Percentiles rank a stretch among this genome's conserved stretches.
Conservation (phyloP, 108 stramenopile species). For the Thalassiosira profunda region DNA sequence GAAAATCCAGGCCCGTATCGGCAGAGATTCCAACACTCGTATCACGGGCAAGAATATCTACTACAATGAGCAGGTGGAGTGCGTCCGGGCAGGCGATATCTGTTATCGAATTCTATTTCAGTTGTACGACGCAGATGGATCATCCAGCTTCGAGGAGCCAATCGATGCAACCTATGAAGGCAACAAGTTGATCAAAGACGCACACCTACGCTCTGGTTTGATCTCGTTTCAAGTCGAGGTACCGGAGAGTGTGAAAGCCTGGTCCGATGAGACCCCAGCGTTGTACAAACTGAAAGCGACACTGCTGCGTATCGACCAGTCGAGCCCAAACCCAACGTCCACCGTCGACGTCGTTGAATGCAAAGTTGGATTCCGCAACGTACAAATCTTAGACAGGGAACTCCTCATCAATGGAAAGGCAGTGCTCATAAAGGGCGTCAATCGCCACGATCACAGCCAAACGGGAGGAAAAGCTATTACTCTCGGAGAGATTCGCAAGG, state of each 20-base stretch:
- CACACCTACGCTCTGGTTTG: slow-evolving; percentile 16
- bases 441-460: slow-evolving; percentile 96
- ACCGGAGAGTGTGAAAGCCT: slow-evolving; percentile 11
- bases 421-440: slow-evolving; percentile 61
- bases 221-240: slow-evolving; percentile 29
- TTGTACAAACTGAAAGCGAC: slow-evolving; percentile 31
- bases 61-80: slow-evolving; percentile 53
- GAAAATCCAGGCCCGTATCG: slow-evolving; percentile 20
- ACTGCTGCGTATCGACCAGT: background rate
- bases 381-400: slow-evolving; percentile 25
- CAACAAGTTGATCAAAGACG: slow-evolving; percentile 7
- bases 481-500: slow-evolving; percentile 65
- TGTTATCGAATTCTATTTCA: slow-evolving; percentile 43
- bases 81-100: too few species aligned
- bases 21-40: slow-evolving; percentile 9
- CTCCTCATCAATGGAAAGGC: slow-evolving; percentile 45
- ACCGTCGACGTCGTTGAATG: slow-evolving; percentile 12
- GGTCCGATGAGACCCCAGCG: slow-evolving; percentile 37
- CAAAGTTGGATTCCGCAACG: slow-evolving; percentile 29
- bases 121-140: slow-evolving; percentile 13
- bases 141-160: slow-evolving; percentile 21
- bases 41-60: slow-evolving; percentile 52
- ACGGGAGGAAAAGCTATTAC: slow-evolving; percentile 83
- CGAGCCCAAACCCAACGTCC: background rate
- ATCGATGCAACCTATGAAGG: slow-evolving; percentile 21